Evolutionary conservation across 352 stramenopile genomes (phyloP).

Genomic region (Phytophthora pluvialis): DNA sequence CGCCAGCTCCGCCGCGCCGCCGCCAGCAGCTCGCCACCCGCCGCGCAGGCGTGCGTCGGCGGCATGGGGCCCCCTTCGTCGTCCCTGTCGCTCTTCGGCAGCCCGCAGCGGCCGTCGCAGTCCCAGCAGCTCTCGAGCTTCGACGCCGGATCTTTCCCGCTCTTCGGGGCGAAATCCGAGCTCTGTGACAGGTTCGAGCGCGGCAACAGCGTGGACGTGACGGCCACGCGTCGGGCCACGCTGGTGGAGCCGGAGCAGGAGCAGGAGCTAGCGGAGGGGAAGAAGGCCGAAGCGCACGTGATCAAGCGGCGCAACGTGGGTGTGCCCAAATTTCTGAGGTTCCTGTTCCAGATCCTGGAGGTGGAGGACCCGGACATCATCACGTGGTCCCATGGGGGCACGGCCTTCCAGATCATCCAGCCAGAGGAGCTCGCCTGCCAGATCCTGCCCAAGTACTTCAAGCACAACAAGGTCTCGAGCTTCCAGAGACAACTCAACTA

Average conservation of each 20-base stretch:
- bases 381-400: constrained; percentile 69
- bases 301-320: constrained; percentile 68
- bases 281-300: constrained; percentile 29
- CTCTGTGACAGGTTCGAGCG: constrained; percentile 4
- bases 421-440: constrained; percentile 57
- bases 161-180: constrained; percentile 25
- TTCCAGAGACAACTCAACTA: constrained; percentile 85
- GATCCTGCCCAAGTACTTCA: constrained; percentile 80
- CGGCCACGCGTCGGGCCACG: constrained; percentile 31
- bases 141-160: constrained; percentile 6
- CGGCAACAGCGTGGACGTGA: constrained; percentile 4
- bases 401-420: constrained; percentile 75
- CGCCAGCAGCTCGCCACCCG: too few species aligned
- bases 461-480: constrained; percentile 83
- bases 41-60: background rate
- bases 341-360: constrained; percentile 77
- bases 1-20: background rate
- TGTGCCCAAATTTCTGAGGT: constrained; percentile 73
- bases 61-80: constrained; percentile 2
- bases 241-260: constrained; percentile 38
- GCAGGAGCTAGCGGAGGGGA: constrained; percentile 11
- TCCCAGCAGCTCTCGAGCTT: background rate
- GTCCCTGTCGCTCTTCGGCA: constrained; percentile 6
- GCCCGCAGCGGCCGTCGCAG: background rate
- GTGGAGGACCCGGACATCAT: constrained; percentile 64